These are phyloP conservation scores for Eucalyptus shirleyi DNA, from an alignment of 345 rosid genomes.

Conservation along the genomic window DNA sequence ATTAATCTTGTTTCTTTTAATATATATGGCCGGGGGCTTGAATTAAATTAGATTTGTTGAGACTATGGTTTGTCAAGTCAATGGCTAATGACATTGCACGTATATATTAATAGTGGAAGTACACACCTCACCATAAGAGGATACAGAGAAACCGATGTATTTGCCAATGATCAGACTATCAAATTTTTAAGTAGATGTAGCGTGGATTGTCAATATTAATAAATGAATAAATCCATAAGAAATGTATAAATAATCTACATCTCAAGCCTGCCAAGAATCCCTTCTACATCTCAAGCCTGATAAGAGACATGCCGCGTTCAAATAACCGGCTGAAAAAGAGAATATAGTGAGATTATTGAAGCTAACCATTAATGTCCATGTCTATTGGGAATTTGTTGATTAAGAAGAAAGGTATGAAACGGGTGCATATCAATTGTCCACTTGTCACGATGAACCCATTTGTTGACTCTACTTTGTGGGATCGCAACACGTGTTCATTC, in stretches of 20 bases:
- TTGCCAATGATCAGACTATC: not conserved
- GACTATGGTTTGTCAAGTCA: not conserved
- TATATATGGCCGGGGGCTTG: not conserved
- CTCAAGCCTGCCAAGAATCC: not conserved
- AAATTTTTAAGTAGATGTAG: not conserved
- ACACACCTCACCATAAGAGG: not conserved
- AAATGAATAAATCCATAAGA: not conserved
- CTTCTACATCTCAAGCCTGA: not conserved
- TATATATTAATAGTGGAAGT: not conserved
- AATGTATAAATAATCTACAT: not conserved
- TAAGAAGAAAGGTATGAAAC: not conserved
- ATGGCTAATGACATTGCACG: not conserved
- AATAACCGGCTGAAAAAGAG: not conserved
- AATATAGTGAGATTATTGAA: not conserved
- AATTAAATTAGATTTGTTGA: not conserved
- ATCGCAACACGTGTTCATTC: not conserved
- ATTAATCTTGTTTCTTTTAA: not conserved
- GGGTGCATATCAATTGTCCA: not conserved
- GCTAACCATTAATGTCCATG: not conserved
- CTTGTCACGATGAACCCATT: not conserved
- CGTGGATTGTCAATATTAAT: not conserved
- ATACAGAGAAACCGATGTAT: accelerated
- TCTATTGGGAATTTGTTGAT: not conserved
- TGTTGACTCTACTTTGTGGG: not conserved
- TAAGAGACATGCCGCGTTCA: not conserved